These are phyloP conservation scores for Zygotorulaspora mrakii DNA, from an alignment of 1,139 yeast species.

Conservation along the genomic window DNA sequence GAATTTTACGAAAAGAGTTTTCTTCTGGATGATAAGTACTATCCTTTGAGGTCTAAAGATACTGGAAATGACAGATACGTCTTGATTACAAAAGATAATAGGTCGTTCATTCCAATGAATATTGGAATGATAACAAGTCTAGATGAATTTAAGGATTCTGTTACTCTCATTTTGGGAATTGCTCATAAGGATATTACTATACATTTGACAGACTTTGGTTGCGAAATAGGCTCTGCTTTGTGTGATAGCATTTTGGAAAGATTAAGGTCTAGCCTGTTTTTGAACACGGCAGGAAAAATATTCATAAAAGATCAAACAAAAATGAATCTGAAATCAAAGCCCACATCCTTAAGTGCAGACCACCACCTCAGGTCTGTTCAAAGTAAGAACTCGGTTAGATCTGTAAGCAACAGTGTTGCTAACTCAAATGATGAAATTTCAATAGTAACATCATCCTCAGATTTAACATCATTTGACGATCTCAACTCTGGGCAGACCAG, in stretches of 20 bases:
- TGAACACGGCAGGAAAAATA: conserved; percentile 43
- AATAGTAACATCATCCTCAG: conserved; percentile 32
- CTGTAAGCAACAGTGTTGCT: conserved; percentile 26
- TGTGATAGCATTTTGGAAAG: conserved; percentile 48
- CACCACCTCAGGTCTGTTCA: conserved; percentile 20
- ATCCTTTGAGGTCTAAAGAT: conserved; percentile 34
- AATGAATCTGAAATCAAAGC: conserved; percentile 14
- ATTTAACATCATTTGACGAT: conserved; percentile 34
- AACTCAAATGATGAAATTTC: conserved; percentile 33
- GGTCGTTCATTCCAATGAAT: conserved; percentile 48
- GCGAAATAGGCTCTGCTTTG: conserved; percentile 59
- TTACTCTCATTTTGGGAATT: conserved; percentile 44
- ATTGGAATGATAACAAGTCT: conserved; percentile 36
- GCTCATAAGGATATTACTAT: conserved; percentile 46
- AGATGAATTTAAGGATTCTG: conserved; percentile 39
- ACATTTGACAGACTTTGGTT: conserved; percentile 70
- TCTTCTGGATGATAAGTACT: conserved; percentile 36
- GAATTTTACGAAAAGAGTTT: conserved; percentile 13
- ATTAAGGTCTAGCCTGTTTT: conserved; percentile 39
- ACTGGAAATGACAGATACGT: conserved; percentile 37
- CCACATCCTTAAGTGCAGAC: conserved; percentile 17
- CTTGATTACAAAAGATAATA: conserved; percentile 59
- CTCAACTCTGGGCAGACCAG: conserved; percentile 24
- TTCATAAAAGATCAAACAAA: conserved; percentile 42
- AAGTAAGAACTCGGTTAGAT: conserved; percentile 30